A percentile compares a stretch with the other conserved stretches of the same genome.
Conservation (phyloP, 371 early-diverging fungal species). For the Cokeromyces recurvatus region DNA sequence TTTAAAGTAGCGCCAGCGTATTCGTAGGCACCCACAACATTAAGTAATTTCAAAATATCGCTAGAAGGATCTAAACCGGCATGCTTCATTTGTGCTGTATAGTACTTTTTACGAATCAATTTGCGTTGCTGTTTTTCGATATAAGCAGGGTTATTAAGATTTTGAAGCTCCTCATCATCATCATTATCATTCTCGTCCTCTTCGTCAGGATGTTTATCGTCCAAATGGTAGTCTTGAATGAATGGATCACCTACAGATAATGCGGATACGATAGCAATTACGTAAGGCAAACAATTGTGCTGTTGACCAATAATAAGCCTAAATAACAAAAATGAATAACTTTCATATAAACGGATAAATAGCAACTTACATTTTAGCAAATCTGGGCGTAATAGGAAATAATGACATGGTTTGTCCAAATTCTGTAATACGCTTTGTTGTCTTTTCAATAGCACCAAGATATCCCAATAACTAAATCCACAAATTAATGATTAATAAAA, state of each 20-base stretch:
- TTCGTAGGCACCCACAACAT: slow-evolving; percentile 86
- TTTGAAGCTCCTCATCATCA: slow-evolving; percentile 31
- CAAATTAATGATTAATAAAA: too few relatives aligned
- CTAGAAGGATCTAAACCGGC: slow-evolving; percentile 74
- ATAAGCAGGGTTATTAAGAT: slow-evolving; percentile 40
- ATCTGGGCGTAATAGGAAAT: slow-evolving; percentile 94
- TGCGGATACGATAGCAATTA: slow-evolving; percentile 87
- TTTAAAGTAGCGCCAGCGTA: slow-evolving; percentile 70
- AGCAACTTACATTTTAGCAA: slow-evolving; percentile 80
- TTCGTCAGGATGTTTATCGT: slow-evolving; percentile 42
- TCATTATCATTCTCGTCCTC: slow-evolving; percentile 46
- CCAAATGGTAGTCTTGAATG: slow-evolving; percentile 61
- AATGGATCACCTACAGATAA: slow-evolving; percentile 93
- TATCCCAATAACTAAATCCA: slow-evolving; percentile 49
- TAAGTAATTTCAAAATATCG: slow-evolving; percentile 79
- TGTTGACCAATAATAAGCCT: slow-evolving; percentile 84
- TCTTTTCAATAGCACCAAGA: slow-evolving; percentile 69
- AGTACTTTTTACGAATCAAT: slow-evolving; percentile 48
- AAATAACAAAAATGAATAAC: slow-evolving; percentile 1
- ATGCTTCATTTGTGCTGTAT: slow-evolving; percentile 49
- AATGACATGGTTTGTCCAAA: slow-evolving; percentile 86
- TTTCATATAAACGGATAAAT: not conserved
- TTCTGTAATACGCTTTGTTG: slow-evolving; percentile 72
- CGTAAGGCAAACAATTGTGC: slow-evolving; percentile 76
- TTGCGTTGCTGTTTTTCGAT: slow-evolving; percentile 46